A percentile compares a stretch with the other conserved stretches of the same genome.
Conservation (phyloP, 805 yeast species). For the Lachancea waltii region DNA sequence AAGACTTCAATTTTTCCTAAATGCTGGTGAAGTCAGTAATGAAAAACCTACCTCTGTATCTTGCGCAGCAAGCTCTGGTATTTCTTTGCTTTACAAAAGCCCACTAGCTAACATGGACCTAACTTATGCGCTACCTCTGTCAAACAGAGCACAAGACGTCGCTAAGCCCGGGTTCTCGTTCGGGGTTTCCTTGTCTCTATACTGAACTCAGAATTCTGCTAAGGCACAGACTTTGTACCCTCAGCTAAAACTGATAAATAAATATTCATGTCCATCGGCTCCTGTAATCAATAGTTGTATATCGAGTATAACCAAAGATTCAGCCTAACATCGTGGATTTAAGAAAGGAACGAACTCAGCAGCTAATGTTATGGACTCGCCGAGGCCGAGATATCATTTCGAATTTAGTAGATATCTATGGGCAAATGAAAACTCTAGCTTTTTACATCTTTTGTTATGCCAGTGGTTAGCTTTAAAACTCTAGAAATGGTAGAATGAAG, state of each 20-base stretch:
- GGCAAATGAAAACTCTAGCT: too few species aligned
- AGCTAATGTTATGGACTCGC: too few species aligned
- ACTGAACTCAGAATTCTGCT: constrained; percentile 17
- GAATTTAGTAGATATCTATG: too few species aligned
- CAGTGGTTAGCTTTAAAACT: too few species aligned
- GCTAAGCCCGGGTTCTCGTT: constrained; percentile 52
- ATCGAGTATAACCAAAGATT: too few species aligned
- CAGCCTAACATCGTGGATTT: too few species aligned
- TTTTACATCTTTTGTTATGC: too few species aligned
- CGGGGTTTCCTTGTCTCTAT: constrained; percentile 44
- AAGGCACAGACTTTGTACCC: not conserved
- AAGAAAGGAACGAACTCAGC: too few species aligned
- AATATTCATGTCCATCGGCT: not conserved
- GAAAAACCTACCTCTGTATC: constrained; percentile 19
- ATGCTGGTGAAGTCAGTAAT: constrained; percentile 45
- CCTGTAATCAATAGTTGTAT: too few species aligned
- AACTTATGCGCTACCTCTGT: constrained; percentile 48
- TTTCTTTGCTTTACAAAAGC: constrained; percentile 48
- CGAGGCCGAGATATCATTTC: too few species aligned
- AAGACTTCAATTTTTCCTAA: constrained; percentile 53
- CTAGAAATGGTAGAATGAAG: too few species aligned
- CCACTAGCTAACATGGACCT: constrained; percentile 51
- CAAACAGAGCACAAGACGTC: constrained; percentile 38
- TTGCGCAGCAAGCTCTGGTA: constrained; percentile 40
- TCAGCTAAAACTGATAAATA: not conserved